Evolutionary conservation across 2,329 filamentous ascomycete species (phyloP).

Genomic region (Dryadomyces quercus-mongolicae): DNA sequence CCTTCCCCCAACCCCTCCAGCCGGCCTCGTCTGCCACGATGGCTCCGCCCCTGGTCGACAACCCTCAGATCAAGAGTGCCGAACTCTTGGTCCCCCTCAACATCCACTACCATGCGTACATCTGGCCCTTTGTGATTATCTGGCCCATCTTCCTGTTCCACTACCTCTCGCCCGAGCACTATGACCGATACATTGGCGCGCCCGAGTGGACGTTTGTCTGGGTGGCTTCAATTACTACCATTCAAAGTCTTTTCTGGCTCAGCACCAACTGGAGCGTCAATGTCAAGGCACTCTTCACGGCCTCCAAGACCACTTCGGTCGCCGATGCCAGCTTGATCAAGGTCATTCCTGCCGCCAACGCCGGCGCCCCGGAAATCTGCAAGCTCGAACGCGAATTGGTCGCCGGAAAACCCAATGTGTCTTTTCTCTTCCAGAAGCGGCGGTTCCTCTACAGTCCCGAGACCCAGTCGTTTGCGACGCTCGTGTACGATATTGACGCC

Average conservation of each 20-base stretch:
- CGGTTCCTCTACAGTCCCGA: slow-evolving; percentile 76
- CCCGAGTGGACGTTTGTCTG: slow-evolving; percentile 98
- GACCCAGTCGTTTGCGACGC: slow-evolving; percentile 63
- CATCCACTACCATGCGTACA: slow-evolving; percentile 69
- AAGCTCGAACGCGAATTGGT: slow-evolving; percentile 62
- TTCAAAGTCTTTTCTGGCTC: slow-evolving; percentile 84
- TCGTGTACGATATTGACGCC: slow-evolving; percentile 72
- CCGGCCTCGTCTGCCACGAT: slow-evolving; percentile 26
- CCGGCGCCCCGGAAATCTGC: slow-evolving; percentile 82
- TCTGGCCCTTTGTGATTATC: slow-evolving; percentile 84
- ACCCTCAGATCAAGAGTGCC: slow-evolving; percentile 76
- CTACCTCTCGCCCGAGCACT: slow-evolving; percentile 72
- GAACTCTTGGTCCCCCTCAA: slow-evolving; percentile 81
- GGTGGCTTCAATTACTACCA: slow-evolving; percentile 74
- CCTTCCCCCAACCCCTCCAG: too few species aligned
- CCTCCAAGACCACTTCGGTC: slow-evolving; percentile 56
- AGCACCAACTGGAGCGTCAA: slow-evolving; percentile 97
- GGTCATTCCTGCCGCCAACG: slow-evolving; percentile 80
- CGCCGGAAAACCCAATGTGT: slow-evolving; percentile 63
- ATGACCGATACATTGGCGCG: slow-evolving; percentile 84
- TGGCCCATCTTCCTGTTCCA: slow-evolving; percentile 88
- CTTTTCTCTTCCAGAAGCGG: slow-evolving; percentile 96
- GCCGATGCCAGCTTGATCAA: slow-evolving; percentile 78
- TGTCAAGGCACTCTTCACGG: slow-evolving; percentile 69
- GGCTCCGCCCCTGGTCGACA: slow-evolving; percentile 73